A percentile compares a stretch with the other conserved stretches of the same genome.
Conservation (phyloP, 2,329 filamentous ascomycete genomes). For the Periconia macrospinosa region DNA sequence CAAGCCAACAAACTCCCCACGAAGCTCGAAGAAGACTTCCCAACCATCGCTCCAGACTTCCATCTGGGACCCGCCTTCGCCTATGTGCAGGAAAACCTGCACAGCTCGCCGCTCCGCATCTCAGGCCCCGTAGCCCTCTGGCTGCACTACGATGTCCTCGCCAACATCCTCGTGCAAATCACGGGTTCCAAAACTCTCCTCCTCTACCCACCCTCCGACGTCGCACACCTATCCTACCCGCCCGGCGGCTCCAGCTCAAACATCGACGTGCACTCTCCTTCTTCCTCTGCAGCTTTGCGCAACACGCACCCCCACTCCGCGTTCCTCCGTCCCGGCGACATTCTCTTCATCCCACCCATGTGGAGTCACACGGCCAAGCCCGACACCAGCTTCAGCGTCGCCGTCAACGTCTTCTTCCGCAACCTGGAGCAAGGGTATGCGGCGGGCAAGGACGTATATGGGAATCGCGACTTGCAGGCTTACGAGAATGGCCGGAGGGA, state of each 20-base stretch:
- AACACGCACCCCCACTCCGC: slow-evolving; percentile 67
- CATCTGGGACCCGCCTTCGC: slow-evolving; percentile 63
- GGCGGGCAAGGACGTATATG: slow-evolving; percentile 79
- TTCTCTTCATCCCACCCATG: slow-evolving; percentile 78
- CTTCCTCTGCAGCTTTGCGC: slow-evolving; percentile 21
- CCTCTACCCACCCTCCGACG: slow-evolving; percentile 78
- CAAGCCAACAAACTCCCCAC: slow-evolving; percentile 71
- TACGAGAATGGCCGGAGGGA: slow-evolving; percentile 82
- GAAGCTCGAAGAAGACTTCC: slow-evolving; percentile 72
- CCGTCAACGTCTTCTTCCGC: slow-evolving; percentile 89
- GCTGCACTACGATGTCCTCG: slow-evolving; percentile 91
- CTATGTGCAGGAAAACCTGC: slow-evolving; percentile 62
- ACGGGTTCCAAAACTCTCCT: slow-evolving; percentile 71
- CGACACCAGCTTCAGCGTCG: slow-evolving; percentile 62
- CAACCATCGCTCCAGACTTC: slow-evolving; percentile 70
- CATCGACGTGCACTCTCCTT: slow-evolving; percentile 64
- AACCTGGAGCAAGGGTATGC: slow-evolving; percentile 70
- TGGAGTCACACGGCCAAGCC: slow-evolving; percentile 78
- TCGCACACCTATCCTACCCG: slow-evolving; percentile 68
- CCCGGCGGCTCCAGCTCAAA: slow-evolving; percentile 80
- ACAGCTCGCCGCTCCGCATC: slow-evolving; percentile 79
- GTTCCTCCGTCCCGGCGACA: slow-evolving; percentile 68
- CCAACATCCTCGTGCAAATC: slow-evolving; percentile 83
- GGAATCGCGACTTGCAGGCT: slow-evolving; percentile 79
- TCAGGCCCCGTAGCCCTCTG: slow-evolving; percentile 83